A percentile compares a stretch with the other conserved stretches of the same genome.
Conservation (phyloP, 768 basidiomycete species). For the Termitomyces sp. region DNA sequence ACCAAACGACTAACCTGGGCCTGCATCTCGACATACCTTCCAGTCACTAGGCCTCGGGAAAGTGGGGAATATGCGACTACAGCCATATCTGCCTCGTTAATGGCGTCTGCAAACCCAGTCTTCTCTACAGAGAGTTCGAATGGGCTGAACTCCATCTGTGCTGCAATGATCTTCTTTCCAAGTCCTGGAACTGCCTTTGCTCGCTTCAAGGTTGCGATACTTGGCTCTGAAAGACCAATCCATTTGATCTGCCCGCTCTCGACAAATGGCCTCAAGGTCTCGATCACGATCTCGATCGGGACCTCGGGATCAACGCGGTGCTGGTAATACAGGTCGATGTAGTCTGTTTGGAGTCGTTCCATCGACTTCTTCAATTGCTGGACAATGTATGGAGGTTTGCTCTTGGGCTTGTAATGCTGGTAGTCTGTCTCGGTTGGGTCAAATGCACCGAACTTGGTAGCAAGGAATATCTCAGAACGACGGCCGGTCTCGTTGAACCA, state of each 20-base stretch:
- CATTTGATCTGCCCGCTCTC: slow-evolving; percentile 28
- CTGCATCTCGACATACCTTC: slow-evolving; percentile 26
- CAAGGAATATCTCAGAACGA: slow-evolving; percentile 52
- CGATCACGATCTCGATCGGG: slow-evolving; percentile 39
- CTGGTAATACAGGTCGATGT: slow-evolving; percentile 41
- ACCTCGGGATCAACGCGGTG: slow-evolving; percentile 35
- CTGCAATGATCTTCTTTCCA: slow-evolving; percentile 21
- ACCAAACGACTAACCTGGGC: background rate
- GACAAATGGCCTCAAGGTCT: slow-evolving; percentile 4
- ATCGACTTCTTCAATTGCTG: slow-evolving; percentile 33
- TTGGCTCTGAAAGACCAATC: slow-evolving; percentile 47
- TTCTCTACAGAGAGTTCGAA: slow-evolving; percentile 40
- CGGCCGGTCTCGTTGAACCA: slow-evolving; percentile 49
- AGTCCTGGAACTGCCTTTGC: slow-evolving; percentile 42
- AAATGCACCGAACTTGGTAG: slow-evolving; percentile 37
- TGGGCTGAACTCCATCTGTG: slow-evolving; percentile 40
- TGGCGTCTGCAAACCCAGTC: slow-evolving; percentile 31
- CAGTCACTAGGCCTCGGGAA: slow-evolving; percentile 43
- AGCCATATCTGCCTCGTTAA: slow-evolving; percentile 36
- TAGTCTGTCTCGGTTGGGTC: background rate
- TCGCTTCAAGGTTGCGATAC: slow-evolving; percentile 36
- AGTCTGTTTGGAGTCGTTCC: slow-evolving; percentile 31
- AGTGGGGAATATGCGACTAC: slow-evolving; percentile 46
- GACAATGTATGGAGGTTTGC: slow-evolving; percentile 24
- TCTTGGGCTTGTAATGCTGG: slow-evolving; percentile 16